These are phyloP conservation scores for Pichia sp. DNA, from an alignment of 1,139 yeast genomes.

Conservation along the genomic window DNA sequence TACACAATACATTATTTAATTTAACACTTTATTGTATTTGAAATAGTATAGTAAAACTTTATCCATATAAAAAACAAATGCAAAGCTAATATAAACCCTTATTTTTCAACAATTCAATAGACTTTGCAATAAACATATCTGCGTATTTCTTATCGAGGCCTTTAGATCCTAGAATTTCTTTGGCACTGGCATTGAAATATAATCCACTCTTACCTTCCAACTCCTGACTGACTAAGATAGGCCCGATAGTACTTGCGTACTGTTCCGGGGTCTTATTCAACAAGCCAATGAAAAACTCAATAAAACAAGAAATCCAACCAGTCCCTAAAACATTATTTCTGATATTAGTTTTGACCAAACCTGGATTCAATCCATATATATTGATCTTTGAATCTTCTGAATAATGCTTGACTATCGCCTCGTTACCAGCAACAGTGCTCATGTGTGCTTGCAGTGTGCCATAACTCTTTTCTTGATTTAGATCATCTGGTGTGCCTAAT, in stretches of 20 bases:
- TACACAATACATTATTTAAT: too few species aligned
- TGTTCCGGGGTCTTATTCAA: conserved; percentile 33
- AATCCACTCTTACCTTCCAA: conserved; percentile 32
- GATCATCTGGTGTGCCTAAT: conserved; percentile 34
- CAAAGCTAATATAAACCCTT: conserved; percentile 3
- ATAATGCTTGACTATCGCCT: conserved; percentile 28
- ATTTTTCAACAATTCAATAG: conserved; percentile 14
- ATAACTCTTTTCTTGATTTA: conserved; percentile 34
- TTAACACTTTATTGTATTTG: too few species aligned
- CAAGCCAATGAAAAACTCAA: conserved; percentile 34
- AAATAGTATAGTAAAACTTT: too few species aligned
- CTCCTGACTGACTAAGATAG: conserved; percentile 32
- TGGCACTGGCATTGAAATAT: conserved; percentile 32
- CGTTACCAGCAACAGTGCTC: conserved; percentile 41
- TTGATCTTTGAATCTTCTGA: conserved; percentile 18
- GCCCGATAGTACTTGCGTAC: conserved; percentile 33
- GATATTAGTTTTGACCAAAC: conserved; percentile 35
- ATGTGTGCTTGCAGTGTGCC: conserved; percentile 32
- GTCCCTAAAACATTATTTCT: conserved; percentile 34
- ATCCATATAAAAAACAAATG: too few species aligned
- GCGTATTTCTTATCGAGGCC: conserved; percentile 33
- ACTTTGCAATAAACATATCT: conserved; percentile 17
- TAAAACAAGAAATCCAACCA: conserved; percentile 23
- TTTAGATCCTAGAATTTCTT: conserved; percentile 28
- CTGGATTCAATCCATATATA: conserved; percentile 39